Evolutionary conservation across 371 early-diverging fungal genomes (phyloP).

Genomic region (Capillidium heterosporum): DNA sequence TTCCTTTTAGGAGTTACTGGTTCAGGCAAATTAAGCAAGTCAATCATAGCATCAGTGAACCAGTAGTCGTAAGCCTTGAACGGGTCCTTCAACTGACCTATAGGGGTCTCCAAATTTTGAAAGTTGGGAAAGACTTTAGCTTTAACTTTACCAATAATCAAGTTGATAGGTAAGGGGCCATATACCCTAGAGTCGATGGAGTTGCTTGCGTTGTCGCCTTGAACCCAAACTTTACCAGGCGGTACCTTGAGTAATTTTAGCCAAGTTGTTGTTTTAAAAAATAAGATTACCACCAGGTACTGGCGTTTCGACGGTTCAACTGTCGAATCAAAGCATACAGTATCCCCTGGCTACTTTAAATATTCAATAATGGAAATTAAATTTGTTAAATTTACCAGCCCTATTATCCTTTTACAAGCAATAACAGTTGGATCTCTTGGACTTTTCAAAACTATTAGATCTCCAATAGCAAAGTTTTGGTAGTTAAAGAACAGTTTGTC

Average conservation of each 20-base stretch:
- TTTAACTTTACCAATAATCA: conserved; percentile 52
- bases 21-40: no score
- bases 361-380: not conserved
- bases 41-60: no score
- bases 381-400: conserved; percentile 26
- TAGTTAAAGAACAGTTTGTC: conserved; percentile 38
- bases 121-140: conserved; percentile 28
- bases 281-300: conserved; percentile 13
- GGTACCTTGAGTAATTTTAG: conserved; percentile 21
- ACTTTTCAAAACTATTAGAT: conserved; percentile 51
- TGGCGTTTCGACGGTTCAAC: conserved; percentile 26
- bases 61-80: no score
- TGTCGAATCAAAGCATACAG: conserved; percentile 45
- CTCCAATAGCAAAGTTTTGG: conserved; percentile 34
- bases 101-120: not conserved
- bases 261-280: not conserved
- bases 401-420: conserved; percentile 60
- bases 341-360: conserved; percentile 40
- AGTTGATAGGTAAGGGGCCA: conserved; percentile 68
- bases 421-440: conserved; percentile 38
- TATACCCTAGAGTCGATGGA: conserved; percentile 64
- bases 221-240: conserved; percentile 46
- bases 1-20: no score
- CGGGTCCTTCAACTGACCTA: no score
- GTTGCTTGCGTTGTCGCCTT: conserved; percentile 64